Conservation (phyloP, 257 asterid species). For the Solanum habrochaites region DNA sequence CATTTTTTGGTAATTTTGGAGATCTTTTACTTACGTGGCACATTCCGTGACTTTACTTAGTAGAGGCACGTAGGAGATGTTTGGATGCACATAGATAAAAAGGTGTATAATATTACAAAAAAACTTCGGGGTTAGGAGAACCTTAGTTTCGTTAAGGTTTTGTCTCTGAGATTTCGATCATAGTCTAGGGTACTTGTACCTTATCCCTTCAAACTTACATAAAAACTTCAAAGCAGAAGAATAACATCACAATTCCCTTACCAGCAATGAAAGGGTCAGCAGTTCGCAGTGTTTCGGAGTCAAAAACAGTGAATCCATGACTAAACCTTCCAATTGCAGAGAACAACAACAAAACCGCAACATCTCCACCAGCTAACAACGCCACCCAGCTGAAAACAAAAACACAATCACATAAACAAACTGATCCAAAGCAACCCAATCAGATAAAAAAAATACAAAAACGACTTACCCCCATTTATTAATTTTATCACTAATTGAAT, state of each 20-base stretch:
- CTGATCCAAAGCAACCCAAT: not conserved
- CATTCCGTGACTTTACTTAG: too few relatives aligned
- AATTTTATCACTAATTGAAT: constrained; percentile 14
- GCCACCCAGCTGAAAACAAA: constrained; percentile 51
- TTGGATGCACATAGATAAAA: too few relatives aligned
- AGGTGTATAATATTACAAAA: too few relatives aligned
- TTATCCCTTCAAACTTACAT: not conserved
- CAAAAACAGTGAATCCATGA: constrained; percentile 73
- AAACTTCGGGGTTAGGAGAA: too few relatives aligned
- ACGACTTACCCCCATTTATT: constrained; percentile 61
- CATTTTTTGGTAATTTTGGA: too few relatives aligned
- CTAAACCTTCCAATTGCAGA: constrained; percentile 83
- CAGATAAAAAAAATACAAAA: not conserved
- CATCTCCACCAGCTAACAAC: constrained; percentile 82
- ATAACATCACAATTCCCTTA: not conserved
- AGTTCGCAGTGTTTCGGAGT: constrained; percentile 56
- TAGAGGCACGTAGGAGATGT: too few relatives aligned
- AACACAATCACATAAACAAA: not conserved
- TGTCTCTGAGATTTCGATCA: too few relatives aligned
- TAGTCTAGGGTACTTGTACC: too few relatives aligned
- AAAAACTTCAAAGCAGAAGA: not conserved
- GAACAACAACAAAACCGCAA: constrained; percentile 59
- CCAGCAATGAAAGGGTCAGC: constrained; percentile 94
- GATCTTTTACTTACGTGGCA: too few relatives aligned
- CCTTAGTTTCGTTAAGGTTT: too few relatives aligned